Conservation (phyloP, 768 basidiomycete genomes). For the Agaricus bisporus region DNA sequence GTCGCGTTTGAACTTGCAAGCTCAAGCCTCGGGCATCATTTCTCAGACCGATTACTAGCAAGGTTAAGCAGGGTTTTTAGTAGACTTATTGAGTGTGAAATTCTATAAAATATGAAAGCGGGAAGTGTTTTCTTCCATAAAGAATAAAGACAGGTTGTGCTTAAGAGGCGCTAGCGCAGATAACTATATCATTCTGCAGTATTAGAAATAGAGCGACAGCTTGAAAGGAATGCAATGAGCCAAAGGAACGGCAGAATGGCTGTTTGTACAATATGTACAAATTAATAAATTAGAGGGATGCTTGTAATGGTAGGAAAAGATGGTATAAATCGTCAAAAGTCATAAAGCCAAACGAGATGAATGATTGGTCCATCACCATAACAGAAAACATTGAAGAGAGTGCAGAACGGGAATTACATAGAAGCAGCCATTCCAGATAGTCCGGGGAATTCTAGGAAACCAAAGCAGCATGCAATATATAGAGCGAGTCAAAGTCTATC, state of each 20-base stretch:
- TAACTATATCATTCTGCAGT: background rate
- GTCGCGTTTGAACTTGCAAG: too few species aligned
- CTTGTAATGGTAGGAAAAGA: background rate
- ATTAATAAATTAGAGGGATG: slow-evolving; percentile 5
- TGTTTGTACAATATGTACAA: slow-evolving; percentile 10
- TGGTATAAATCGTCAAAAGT: slow-evolving; percentile 2
- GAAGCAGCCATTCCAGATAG: background rate
- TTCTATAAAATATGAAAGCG: too few species aligned
- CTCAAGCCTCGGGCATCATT: too few species aligned
- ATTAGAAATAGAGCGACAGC: background rate
- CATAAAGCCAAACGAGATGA: background rate
- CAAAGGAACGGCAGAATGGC: background rate
- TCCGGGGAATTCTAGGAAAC: background rate
- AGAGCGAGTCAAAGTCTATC: slow-evolving; percentile 1
- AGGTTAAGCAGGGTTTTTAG: too few species aligned
- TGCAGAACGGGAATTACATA: background rate
- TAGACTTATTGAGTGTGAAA: too few species aligned
- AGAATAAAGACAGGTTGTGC: too few species aligned
- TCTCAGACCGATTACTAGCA: too few species aligned
- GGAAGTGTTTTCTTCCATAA: too few species aligned
- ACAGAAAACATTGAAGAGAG: background rate
- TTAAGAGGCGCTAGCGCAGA: too few species aligned
- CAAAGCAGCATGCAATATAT: background rate
- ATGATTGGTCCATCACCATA: background rate
- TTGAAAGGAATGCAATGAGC: background rate